Percentiles rank a stretch among this genome's conserved stretches.
phyloP scores from a whole-genome alignment of 2,329 filamentous ascomycete genomes.

The Aspergillus pseudoterreus region DNA sequence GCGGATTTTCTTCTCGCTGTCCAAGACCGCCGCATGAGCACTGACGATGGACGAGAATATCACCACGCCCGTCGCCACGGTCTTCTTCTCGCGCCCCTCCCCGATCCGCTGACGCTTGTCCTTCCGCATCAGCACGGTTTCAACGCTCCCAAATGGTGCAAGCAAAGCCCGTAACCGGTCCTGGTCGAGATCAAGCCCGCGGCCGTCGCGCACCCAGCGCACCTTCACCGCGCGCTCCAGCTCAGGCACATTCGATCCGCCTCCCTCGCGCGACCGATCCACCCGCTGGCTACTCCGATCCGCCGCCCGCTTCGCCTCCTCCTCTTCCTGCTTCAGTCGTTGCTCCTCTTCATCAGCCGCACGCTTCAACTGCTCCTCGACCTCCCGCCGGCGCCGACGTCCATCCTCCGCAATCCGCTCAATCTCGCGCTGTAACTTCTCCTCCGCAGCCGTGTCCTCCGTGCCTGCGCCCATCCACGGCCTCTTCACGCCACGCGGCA shows the following conservation, averaged over 20 bases:
- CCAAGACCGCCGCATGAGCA: slow-evolving; percentile 54
- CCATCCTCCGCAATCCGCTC: slow-evolving; percentile 52
- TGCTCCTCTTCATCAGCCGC: slow-evolving; percentile 40
- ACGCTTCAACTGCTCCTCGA: slow-evolving; percentile 44
- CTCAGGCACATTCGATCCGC: slow-evolving; percentile 46
- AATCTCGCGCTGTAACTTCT: slow-evolving; percentile 53
- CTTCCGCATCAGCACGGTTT: slow-evolving; percentile 52
- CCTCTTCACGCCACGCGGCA: slow-evolving; percentile 55
- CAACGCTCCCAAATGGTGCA: slow-evolving; percentile 53
- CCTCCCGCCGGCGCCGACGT: slow-evolving; percentile 49
- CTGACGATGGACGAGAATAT: slow-evolving; percentile 57
- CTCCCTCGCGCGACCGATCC: slow-evolving; percentile 31
- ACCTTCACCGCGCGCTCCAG: slow-evolving; percentile 58
- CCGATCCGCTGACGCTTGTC: slow-evolving; percentile 53
- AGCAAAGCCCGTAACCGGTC: slow-evolving; percentile 48
- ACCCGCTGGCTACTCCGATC: slow-evolving; percentile 30
- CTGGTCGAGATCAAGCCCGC: slow-evolving; percentile 45
- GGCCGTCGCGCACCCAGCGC: slow-evolving; percentile 51
- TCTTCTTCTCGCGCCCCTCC: slow-evolving; percentile 50
- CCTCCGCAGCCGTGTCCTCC: slow-evolving; percentile 41
- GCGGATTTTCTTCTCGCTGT: slow-evolving; percentile 40
- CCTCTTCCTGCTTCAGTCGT: slow-evolving; percentile 37
- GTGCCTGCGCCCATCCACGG: slow-evolving; percentile 42
- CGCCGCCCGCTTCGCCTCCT: slow-evolving; percentile 39
- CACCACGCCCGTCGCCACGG: slow-evolving; percentile 52